Evolutionary conservation across 1,284 basidiomycete species (phyloP), one percentile per base, ranked within the genome.

Genomic region (Melampsora americana): DNA sequence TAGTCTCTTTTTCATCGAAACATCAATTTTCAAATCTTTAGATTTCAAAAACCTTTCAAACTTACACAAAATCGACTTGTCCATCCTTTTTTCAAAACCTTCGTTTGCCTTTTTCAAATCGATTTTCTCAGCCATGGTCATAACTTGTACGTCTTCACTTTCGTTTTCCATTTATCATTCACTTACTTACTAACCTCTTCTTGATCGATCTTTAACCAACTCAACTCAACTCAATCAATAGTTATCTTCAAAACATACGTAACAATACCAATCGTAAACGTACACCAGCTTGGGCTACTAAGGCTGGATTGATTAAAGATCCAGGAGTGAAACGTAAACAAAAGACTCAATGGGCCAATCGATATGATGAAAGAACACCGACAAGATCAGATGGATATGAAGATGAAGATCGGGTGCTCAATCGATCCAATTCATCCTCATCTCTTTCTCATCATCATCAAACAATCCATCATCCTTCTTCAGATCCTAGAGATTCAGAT

Each of bases 281-380:
- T 75, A 96, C 94, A 28, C 95, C 95, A 20, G 93, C 95, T 82
- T 98, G 95, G 95, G 92, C 91, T 0, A 86, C 92, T 83, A 88
- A 89, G 78, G 92, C 92, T 81, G 93, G 93, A 46, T 89, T 97
- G 66, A 88, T 96, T 79, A 88, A 94, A 82, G 89, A 87, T 26
- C 56, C 35, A 0, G 11, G 56, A 5, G 69, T 46, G 7, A 46
- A 64, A 28, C 56, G 70, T 9, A 66, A 66, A 35, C 59, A 60
- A n/a, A 32, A 66, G 26, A 65, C 61, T 30, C 70, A 73, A 44
- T 73, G 70, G 70, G 61, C 70, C 16, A 73, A 73, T 50, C 70
- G 70, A 23, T 73, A 73, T 46, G 62, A 73, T 20, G 70, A 73
- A 53, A 26, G 70, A 16, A 73, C 70, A 14, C 70, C 70, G 6